These are phyloP conservation scores for Primulina tabacum DNA, from an alignment of 257 asterid species.

Conservation along the genomic window DNA sequence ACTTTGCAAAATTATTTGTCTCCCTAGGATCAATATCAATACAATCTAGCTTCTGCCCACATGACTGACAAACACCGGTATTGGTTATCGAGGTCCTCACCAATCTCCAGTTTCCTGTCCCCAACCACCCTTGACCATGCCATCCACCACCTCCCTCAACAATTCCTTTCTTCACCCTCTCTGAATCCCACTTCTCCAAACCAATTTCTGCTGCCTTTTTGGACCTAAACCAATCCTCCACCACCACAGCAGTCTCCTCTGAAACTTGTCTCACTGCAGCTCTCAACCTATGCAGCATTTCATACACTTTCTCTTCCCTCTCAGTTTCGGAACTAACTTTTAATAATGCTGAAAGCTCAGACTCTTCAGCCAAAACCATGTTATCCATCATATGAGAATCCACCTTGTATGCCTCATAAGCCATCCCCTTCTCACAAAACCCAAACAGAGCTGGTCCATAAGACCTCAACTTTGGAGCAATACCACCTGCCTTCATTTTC, in stretches of 20 bases:
- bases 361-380: conserved; percentile 71
- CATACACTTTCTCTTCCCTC: conserved; percentile 73
- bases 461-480: conserved; percentile 76
- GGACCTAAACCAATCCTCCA: conserved; percentile 82
- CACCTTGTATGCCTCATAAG: conserved; percentile 76
- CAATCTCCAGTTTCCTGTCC: conserved; percentile 81
- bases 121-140: conserved; percentile 99
- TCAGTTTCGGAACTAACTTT: conserved; percentile 55
- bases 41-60: conserved; percentile 77
- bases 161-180: conserved; percentile 63
- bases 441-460: conserved; percentile 89
- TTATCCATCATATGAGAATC: conserved; percentile 78
- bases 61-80: conserved; percentile 63
- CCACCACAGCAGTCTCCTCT: conserved; percentile 61
- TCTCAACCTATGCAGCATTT: conserved; percentile 86
- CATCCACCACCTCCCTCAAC: conserved; percentile 97
- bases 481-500: conserved; percentile 64
- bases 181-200: conserved; percentile 58
- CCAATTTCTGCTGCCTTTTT: conserved; percentile 61
- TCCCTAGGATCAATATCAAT: conserved; percentile 94
- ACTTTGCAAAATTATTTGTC: conserved; percentile 70
- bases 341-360: conserved; percentile 75
- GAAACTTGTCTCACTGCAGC: conserved; percentile 77
- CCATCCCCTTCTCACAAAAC: conserved; percentile 61
- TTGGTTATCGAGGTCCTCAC: conserved; percentile 57